Evolutionary conservation across 129 eudicot species (phyloP), one percentile per base, ranked within the genome.

Genomic region (Flaveria ramosissima): DNA sequence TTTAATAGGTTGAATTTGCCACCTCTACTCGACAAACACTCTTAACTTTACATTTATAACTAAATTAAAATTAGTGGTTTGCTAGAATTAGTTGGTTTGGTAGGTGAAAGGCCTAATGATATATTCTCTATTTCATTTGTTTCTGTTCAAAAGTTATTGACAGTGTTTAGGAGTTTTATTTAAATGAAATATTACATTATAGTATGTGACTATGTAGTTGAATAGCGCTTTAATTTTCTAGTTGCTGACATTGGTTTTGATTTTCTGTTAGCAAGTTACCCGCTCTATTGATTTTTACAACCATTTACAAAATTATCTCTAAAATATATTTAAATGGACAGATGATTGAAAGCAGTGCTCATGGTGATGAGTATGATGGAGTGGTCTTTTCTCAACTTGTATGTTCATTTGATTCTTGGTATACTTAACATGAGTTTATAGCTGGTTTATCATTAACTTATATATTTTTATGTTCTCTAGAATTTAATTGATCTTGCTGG

Each of bases 271-370:
- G 46, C 57, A 80, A 26, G n/a, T 13, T 19, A 56, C 63, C 5
- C 43, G 42, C 47, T 74, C 65, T 67, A 30, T 74, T 42, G 47
- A 20, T 51, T 64, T 73, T 80, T 26, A 17, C 52, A 24, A 64
- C 43, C 67, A 47, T 72, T 66, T 73, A 30, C 73, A 51, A 23
- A 72, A 17, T 66, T 57, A 9, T 47, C 51, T 68, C 64, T 86
- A 55, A 68, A 32, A 55, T 30, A 36, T 68, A 74, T 53, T 9
- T 72, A 20, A n/a, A 48, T 72, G 77, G 48, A 43, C 91, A 93
- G 98, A 90, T 93, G 98, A 82, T 93, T 63, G 98, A 93, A 80
- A 93, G 98, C 83, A 90, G 98, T 45, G 95, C 90, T 72, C 98
- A 86, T 76, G 98, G 97, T 64, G 98, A 93, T 65, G 98, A 93